Evolutionary conservation across 257 asterid species (phyloP), one percentile per base, ranked within the genome.

Genomic region (Solanum megistacrolobum): DNA sequence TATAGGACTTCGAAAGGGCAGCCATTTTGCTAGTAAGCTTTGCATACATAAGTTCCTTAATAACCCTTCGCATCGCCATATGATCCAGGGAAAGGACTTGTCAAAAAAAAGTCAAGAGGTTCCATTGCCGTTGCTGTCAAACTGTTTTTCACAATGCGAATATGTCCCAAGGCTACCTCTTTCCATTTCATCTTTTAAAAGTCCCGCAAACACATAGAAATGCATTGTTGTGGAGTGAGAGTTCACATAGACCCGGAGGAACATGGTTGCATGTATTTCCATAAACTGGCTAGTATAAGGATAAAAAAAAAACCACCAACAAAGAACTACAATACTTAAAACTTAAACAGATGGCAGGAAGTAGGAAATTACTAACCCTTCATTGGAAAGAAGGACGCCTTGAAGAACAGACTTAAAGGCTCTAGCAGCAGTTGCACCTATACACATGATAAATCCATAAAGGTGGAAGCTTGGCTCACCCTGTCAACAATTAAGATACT

Each of bases 381-480:
- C 92, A 88, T 85, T 87, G 66, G 92, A 90, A 87, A 90, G 92
- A 52, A 90, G 75, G 86, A 90, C 68, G 14, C 92, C 92, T 83
- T 90, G 92, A 81, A 90, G 83, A 75, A 90, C 92, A 38, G 92
- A 90, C 83, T 90, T 90, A 20, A 90, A 82, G 34, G 92, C 92
- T 84, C 92, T 88, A 6, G 92, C 91, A 66, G 92, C 92, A 69
- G 92, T 90, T 60, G 92, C 92, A 76, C 90, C 87, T 6, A 90
- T 62, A 29, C 92, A 90, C 92, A 90, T 89, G 78, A 90, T 90
- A 84, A 90, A 90, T 81, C 92, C 92, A 87, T 87, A 90, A 39
- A 90, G 88, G 87, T 90, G 92, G 85, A 90, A 90, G 79, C 92
- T 90, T 76, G 92, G 92, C 75, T 90, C 92, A 60, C 92, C 91